phyloP scores from a whole-genome alignment of 2,329 filamentous ascomycete genomes.

The Apiospora pterosperma region DNA sequence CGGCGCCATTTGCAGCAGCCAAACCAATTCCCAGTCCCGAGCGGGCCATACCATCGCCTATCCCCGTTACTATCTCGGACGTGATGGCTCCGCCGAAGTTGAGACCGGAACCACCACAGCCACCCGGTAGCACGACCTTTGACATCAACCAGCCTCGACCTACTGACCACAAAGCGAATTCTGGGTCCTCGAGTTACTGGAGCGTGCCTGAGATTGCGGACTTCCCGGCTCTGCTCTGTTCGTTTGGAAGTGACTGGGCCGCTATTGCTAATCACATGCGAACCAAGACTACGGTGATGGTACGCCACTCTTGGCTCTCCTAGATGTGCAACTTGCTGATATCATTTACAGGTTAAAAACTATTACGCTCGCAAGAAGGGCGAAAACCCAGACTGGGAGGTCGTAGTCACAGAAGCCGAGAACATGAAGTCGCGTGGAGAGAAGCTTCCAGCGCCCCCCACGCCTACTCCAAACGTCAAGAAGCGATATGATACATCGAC shows the following conservation, averaged over 20 bases:
- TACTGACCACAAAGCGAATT: constrained; percentile 48
- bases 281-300: constrained; percentile 85
- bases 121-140: constrained; percentile 44
- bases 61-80: constrained; percentile 41
- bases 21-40: constrained; percentile 25
- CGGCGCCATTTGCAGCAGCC: constrained; percentile 21
- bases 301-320: constrained; percentile 34
- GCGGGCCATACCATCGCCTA: constrained; percentile 18
- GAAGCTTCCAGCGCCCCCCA: constrained; percentile 56
- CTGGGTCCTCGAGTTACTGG: constrained; percentile 78
- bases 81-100: constrained; percentile 56
- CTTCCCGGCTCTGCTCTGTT: constrained; percentile 67
- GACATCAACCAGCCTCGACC: constrained; percentile 41
- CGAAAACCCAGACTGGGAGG: constrained; percentile 57
- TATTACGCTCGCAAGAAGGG: constrained; percentile 64
- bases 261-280: constrained; percentile 76
- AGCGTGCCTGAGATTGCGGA: constrained; percentile 78
- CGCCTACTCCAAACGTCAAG: constrained; percentile 48
- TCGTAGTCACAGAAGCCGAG: constrained; percentile 58
- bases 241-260: constrained; percentile 77
- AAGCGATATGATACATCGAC: constrained; percentile 46
- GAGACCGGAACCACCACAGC: constrained; percentile 51
- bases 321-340: constrained; percentile 7
- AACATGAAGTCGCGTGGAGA: constrained; percentile 53
- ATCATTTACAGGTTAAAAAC: constrained; percentile 58